Base-by-base conservation (phyloP, 192 early-diverging fungal genomes). In the Radiomyces spectabilis region DNA sequence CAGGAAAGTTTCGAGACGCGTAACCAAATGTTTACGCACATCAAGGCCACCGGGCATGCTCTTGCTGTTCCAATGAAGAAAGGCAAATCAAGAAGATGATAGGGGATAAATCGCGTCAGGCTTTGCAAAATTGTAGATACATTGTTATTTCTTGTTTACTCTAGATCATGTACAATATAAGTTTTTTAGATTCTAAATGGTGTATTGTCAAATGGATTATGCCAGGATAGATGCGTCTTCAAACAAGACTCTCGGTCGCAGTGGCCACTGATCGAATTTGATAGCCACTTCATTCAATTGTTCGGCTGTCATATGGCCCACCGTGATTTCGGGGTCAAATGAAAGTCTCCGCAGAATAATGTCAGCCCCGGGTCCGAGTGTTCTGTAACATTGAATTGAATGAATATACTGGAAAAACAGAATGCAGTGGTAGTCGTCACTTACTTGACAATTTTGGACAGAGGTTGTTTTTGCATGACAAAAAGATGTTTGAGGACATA, bases 11-110 rank as follows among this genome's bases (percentile, higher is more conserved):
- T 93, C 69, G 48, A 73, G 8, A 78, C 86, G 19, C 82, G 89
- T 42, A 95, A 88, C 61, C 82, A 86, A 61, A 71, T 98, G 1
- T 98, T 97, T 71, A 69, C 79, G 1, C 95, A 98, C 59, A 88
- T 97, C 30, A 83, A 87, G 38, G 74, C 75, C 19, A 89, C 86
- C 12, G 91, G 92, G 12, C 95, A 98, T 68, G 92, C 95, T 3
- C 59, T 78, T 43, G 83, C 85, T 4, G 22, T 38, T 2, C 4
- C 41, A 6, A 25, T 13, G 12, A 48, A 48, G 15, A 4, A 0
- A 4, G 46, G 46, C 15, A 48, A 48, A 48, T 25, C 26, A 21
- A 48, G 30, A 27, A 5, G 46, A 15, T 27, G 46, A 48, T 48
- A 27, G 30, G 5, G 12, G 10, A 21, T 9, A 21, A 19, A 13